These are phyloP conservation scores for Aspergillus brasiliensis DNA, from an alignment of 2,329 filamentous ascomycete species.

Conservation along the genomic window DNA sequence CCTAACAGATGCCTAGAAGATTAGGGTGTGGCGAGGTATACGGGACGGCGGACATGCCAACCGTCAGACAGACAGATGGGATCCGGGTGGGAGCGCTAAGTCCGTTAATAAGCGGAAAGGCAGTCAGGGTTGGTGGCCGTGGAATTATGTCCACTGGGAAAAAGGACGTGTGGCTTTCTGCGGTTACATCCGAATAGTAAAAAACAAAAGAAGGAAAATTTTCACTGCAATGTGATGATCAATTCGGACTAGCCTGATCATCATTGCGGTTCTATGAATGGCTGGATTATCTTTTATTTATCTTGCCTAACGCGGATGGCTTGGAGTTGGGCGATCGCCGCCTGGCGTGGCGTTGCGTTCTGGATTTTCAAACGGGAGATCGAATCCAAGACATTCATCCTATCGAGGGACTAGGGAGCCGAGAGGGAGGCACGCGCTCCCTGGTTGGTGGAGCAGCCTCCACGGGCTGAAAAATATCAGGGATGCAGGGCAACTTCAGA, in stretches of 20 bases:
- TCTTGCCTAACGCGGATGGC: not conserved
- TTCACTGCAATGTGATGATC: not conserved
- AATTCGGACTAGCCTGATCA: not conserved
- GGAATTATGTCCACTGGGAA: not conserved
- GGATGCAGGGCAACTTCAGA: conserved; percentile 4
- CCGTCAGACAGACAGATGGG: not conserved
- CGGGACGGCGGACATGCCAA: not conserved
- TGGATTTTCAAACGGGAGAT: not conserved
- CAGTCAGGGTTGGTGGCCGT: not conserved
- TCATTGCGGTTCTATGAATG: not conserved
- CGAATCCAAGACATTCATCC: conserved; percentile 1
- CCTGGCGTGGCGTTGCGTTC: conserved; percentile 6
- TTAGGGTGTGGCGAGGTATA: not conserved
- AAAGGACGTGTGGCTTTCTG: not conserved
- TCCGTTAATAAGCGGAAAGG: not conserved
- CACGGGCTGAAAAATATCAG: not conserved
- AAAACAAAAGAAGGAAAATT: not conserved
- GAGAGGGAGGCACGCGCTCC: not conserved
- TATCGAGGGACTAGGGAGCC: not conserved
- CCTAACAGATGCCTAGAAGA: not conserved
- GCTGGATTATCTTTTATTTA: not conserved
- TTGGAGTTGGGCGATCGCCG: conserved; percentile 5
- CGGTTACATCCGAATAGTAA: not conserved
- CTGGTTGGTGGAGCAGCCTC: not conserved
- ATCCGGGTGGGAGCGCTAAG: not conserved